These are phyloP conservation scores for Penicillium sp. DNA, from an alignment of 2,329 filamentous ascomycete genomes.

Conservation along the genomic window DNA sequence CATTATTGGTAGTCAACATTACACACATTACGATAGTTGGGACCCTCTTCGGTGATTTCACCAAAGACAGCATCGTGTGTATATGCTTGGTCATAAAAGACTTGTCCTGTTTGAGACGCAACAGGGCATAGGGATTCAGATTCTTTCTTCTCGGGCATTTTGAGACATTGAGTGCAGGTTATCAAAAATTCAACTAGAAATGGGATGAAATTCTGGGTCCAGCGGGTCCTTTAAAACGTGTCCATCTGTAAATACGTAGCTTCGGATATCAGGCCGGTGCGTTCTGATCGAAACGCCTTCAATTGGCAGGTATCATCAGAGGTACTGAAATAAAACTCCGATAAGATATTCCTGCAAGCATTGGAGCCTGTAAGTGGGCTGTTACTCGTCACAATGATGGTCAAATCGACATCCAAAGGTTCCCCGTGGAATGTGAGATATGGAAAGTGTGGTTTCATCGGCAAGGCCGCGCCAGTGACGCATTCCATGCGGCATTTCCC, in stretches of 20 bases:
- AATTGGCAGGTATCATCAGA: not conserved
- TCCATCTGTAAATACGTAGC: not conserved
- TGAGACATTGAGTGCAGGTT: not conserved
- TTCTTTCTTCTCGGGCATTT: conserved; percentile 4
- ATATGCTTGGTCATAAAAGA: conserved; percentile 15
- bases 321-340: not conserved
- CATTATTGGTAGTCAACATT: not conserved
- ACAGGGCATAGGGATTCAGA: conserved; percentile 1
- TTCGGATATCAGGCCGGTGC: conserved; percentile 1
- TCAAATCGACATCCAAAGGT: too few species aligned
- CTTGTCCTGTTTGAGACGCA: conserved; percentile 2
- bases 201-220: not conserved
- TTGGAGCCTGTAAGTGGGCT: not conserved
- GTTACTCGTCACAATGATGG: not conserved
- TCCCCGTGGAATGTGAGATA: not conserved
- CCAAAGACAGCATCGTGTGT: conserved; percentile 42
- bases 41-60: conserved; percentile 37
- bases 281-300: not conserved
- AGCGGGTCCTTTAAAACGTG: not conserved
- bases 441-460: not conserved
- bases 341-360: too few species aligned
- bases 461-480: not conserved
- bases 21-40: conserved; percentile 36
- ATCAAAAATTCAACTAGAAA: not conserved
- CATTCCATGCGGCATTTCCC: not conserved